A percentile compares a stretch with the other conserved stretches of the same genome.
phyloP scores from a whole-genome alignment of 768 basidiomycete genomes.

The Ramaria rubella region DNA sequence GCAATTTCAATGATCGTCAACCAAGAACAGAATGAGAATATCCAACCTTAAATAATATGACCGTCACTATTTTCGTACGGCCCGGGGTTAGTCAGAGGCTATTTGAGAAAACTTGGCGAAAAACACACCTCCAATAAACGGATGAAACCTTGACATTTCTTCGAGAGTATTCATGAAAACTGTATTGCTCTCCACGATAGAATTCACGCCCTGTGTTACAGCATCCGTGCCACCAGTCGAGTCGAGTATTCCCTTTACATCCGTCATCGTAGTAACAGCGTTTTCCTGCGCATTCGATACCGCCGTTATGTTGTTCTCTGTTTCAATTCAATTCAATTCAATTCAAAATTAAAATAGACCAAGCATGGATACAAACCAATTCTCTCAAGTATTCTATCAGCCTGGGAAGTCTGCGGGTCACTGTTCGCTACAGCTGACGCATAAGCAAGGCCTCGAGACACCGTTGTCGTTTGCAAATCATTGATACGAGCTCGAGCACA shows the following conservation, averaged over 20 bases:
- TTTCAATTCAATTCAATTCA: background rate
- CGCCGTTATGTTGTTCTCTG: background rate
- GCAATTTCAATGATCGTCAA: too few species aligned
- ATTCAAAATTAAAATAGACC: too few species aligned
- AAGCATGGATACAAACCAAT: too few species aligned
- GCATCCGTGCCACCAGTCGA: slow-evolving; percentile 6
- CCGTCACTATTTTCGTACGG: slow-evolving; percentile 35
- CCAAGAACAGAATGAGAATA: too few species aligned
- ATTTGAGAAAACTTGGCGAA: background rate
- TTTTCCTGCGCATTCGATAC: too few species aligned
- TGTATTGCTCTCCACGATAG: slow-evolving; percentile 19
- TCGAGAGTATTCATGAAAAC: slow-evolving; percentile 22
- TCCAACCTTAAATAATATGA: slow-evolving; percentile 45
- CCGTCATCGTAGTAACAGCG: background rate
- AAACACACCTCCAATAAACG: slow-evolving; percentile 21
- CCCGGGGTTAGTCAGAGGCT: background rate
- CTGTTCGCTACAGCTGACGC: too few species aligned
- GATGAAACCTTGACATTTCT: slow-evolving; percentile 22
- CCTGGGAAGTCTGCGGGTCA: too few species aligned
- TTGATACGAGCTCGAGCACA: too few species aligned
- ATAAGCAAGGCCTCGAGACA: too few species aligned
- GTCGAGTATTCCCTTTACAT: background rate
- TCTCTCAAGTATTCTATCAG: background rate
- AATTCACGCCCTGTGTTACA: slow-evolving; percentile 15
- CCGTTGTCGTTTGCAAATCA: too few species aligned